Base-by-base conservation (phyloP, 2,329 filamentous ascomycete genomes). In the Blastomyces gilchristii region DNA sequence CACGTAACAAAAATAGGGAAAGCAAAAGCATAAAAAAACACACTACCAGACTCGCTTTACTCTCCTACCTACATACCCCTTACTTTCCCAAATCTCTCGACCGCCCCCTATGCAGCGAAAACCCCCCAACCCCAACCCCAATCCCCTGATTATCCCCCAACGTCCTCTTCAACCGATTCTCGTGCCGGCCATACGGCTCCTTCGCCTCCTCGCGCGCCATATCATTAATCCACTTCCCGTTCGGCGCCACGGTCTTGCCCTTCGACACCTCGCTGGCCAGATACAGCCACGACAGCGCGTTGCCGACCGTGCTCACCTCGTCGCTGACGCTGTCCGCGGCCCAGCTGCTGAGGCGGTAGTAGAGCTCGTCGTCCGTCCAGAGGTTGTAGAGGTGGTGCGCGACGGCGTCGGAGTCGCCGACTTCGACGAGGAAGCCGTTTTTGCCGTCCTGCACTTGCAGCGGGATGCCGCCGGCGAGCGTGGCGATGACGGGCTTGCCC, bases 271-370 rank as follows among this genome's bases (percentile, higher is more conserved):
- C 85, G 68, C 85, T 83, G 0, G 87, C 87, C n/a, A 94, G 79
- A 72, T 90, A 93, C 72, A 90, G 82, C 89, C 89, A 94, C 28
- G 79, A 80, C 14, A 93, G 77, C 0, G 87, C 86, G 72, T 92
- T 92, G 0, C 90, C 90, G 0, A 91, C 88, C 0, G 90, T 94
- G 65, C 87, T 85, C 0, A 93, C 88, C 72, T 94, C 90, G 70
- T 94, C 90, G 65, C 86, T 90, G 16, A 94, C 88, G 64, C 88
- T 84, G 0, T 74, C 78, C 47, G 76, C 77, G 0, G 89, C 89
- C 66, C 83, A 87, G 8, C 80, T 67, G 68, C 83, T 84, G 86
- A 91, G 90, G 63, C 79, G 79, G 60, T 82, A 74, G 73, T 90
- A 89, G 25, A 90, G 78, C 22, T 82, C 80, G 28, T 65, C 60